phyloP scores from a whole-genome alignment of 192 early-diverging fungal genomes.

The Phycomyces nitens region DNA sequence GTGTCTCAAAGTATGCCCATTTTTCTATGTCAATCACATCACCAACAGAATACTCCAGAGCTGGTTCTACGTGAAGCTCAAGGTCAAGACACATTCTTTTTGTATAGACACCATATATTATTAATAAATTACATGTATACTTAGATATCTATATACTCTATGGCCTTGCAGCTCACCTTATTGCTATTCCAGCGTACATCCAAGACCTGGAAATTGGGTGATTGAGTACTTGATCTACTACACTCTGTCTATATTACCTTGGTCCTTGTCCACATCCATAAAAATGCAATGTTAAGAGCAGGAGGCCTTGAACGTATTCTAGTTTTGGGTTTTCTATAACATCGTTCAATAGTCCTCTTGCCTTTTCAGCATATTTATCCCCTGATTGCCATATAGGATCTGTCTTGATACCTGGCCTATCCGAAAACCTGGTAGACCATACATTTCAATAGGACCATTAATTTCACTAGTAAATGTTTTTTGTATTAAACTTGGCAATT shows the following conservation, averaged over 20 bases:
- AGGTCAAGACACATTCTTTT: constrained; percentile 48
- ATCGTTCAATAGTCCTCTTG: constrained; percentile 36
- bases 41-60: constrained; percentile 2
- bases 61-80: constrained; percentile 45
- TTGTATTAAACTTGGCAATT: neutral
- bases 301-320: constrained; percentile 44
- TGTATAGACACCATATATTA: neutral
- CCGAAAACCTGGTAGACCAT: constrained; percentile 39
- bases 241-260: constrained; percentile 10
- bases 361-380: constrained; percentile 49
- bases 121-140: neutral
- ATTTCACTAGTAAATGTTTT: neutral
- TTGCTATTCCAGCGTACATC: neutral
- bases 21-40: constrained; percentile 19
- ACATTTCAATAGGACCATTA: neutral
- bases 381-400: constrained; percentile 50
- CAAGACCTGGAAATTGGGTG: neutral
- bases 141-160: neutral
- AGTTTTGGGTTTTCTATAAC: constrained; percentile 47
- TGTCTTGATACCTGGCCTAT: constrained; percentile 39
- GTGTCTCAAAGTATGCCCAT: constrained; percentile 44
- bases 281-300: constrained; percentile 44
- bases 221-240: neutral
- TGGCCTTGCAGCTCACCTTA: neutral
- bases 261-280: constrained; percentile 53